phyloP scores from a whole-genome alignment of 305 asterid species.

The Fraxinus latifolia region DNA sequence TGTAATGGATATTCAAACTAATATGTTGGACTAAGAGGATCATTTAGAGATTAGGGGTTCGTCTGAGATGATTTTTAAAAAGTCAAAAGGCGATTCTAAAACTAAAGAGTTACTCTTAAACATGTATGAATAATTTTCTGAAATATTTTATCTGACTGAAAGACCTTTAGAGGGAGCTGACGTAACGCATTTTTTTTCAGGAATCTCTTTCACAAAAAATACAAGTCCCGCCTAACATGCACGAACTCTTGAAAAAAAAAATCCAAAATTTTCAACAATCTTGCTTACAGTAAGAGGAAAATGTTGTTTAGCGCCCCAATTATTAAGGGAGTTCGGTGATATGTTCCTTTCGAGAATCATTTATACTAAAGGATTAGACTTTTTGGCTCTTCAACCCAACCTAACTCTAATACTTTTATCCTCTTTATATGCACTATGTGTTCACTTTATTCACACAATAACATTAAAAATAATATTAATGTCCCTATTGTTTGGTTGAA shows the following conservation, averaged over 20 bases:
- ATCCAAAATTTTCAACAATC: neutral
- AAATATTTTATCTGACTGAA: neutral
- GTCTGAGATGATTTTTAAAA: neutral
- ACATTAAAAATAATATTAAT: neutral
- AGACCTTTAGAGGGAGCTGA: neutral
- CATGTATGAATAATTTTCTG: neutral
- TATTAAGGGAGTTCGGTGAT: conserved; percentile 35
- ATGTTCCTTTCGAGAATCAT: conserved; percentile 35
- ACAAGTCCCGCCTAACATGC: neutral
- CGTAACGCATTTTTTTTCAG: neutral
- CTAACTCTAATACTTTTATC: conserved; percentile 30
- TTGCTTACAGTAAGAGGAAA: conserved; percentile 1
- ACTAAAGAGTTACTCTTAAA: neutral
- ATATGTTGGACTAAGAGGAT: neutral
- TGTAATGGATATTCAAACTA: neutral
- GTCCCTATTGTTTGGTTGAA: conserved; percentile 10
- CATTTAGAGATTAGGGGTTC: neutral
- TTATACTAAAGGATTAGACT: conserved; percentile 16
- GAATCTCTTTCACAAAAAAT: neutral
- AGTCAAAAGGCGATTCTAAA: neutral
- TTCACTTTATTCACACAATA: conserved; percentile 17
- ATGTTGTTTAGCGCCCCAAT: conserved; percentile 1
- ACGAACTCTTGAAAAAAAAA: neutral
- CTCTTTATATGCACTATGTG: conserved; percentile 16
- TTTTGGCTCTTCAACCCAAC: conserved; percentile 28